Percentiles rank a stretch among this genome's conserved stretches.
Conservation (phyloP, 202 grass and related monocot genomes). For the Musa balbisiana region DNA sequence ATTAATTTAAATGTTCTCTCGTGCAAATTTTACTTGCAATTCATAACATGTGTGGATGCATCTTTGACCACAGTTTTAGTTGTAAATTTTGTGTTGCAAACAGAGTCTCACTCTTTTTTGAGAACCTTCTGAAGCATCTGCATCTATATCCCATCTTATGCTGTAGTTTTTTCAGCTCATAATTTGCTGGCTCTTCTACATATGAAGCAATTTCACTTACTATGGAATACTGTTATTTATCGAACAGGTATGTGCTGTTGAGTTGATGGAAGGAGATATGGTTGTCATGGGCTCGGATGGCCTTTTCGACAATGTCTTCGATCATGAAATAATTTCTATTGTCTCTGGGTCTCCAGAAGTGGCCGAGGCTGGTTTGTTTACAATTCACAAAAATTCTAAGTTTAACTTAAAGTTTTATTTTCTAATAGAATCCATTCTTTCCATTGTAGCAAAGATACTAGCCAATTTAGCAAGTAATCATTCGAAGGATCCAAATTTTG, state of each 20-base stretch:
- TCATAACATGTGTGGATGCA: too few relatives aligned
- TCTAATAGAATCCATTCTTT: constrained; percentile 11
- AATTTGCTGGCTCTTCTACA: constrained; percentile 1
- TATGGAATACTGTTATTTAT: constrained; percentile 21
- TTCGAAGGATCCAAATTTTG: constrained; percentile 70
- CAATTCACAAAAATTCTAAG: background rate
- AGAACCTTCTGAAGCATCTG: too few relatives aligned
- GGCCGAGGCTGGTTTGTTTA: constrained; percentile 53
- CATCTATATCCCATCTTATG: too few relatives aligned
- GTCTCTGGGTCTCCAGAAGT: constrained; percentile 51
- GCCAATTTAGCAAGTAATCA: constrained; percentile 77
- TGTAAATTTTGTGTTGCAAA: too few relatives aligned
- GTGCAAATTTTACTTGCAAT: too few relatives aligned
- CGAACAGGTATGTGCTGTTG: constrained; percentile 58
- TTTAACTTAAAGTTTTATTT: constrained; percentile 1
- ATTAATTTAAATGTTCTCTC: too few relatives aligned
- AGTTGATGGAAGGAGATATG: constrained; percentile 72
- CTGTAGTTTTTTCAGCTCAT: background rate
- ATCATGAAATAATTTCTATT: constrained; percentile 64
- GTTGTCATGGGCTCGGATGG: constrained; percentile 92
- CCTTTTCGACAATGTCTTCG: constrained; percentile 87
- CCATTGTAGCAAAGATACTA: constrained; percentile 55
- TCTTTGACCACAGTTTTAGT: too few relatives aligned
- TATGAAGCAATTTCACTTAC: constrained; percentile 7
- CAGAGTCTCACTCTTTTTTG: too few relatives aligned